Evolutionary conservation across 2,329 filamentous ascomycete genomes (phyloP), one percentile per base, ranked within the genome.

Genomic region (Colletotrichum spinosum): DNA sequence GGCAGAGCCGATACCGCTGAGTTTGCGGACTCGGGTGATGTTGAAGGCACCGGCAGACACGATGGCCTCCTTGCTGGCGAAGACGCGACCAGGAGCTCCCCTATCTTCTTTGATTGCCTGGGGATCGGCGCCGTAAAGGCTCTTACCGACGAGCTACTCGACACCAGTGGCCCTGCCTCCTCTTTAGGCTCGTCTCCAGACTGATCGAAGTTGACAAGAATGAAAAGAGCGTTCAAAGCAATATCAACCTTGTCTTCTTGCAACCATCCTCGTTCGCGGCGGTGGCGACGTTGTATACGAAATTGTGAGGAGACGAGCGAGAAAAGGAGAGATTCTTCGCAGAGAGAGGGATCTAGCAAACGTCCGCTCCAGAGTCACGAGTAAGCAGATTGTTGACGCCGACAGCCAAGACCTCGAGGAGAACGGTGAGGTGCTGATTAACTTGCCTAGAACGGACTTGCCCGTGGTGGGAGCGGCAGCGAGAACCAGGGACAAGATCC

Each of bases 1-100:
- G 1, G 72, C 74, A 2, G 81, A 78, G 0, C 83, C 83, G 33
- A 86, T 77, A 12, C 84, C 84, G 53, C 81, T 84, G 0, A 85
- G 76, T 72, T 83, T 82, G 4, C 86, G 79, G 4, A 86, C 76
- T 67, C 85, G 81, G 0, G 84, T 84, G 6, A 80, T 80, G 70
- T 84, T 83, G 71, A 84, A 83, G 2, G 79, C 74, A 15, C 84
- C 84, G 0, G 80, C 83, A 0, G 80, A 78, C 6, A 86, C 63
- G 39, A 86, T 84, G 13, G 86, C 79, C 66, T 86, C 84, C 35
- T 76, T 76, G 42, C 70, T 71, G 8, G 74, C 74, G 8, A 70
- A 69, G 41, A 77, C 71, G 68, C 50, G 1, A 5, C 57, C 57
- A 4, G 39, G 46, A 11, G 55, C 8, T 25, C 57, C 55, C 8